Base-by-base conservation (phyloP, 2,329 filamentous ascomycete species). In the Diaporthe humulicola region DNA sequence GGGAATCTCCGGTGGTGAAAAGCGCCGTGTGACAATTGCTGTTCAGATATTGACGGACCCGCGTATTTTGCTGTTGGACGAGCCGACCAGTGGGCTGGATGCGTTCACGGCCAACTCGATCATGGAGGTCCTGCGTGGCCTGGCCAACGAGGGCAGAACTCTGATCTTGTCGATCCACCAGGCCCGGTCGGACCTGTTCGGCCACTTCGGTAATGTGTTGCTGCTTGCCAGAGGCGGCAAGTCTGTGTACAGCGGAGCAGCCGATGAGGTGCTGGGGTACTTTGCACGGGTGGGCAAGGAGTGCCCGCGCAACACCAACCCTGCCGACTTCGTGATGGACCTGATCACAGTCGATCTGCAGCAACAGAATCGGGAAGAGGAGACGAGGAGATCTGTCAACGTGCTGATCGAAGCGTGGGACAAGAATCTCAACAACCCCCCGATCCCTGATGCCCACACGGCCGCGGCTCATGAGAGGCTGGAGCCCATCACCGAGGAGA, bases 141-240 rank as follows among this genome's bases (percentile, higher is more conserved):
- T 96, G 3, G 93, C 93, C 0, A 89, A 90, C 30, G 93, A 95
- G 83, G 93, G 93, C 1, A 89, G 93, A 8, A 95, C 93, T 0
- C 82, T 95, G 1, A 90, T 95, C 57, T 86, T 95, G n/a, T 95
- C 93, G 0, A 94, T 95, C 48, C 94, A 95, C 74, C 94, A 95
- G 81, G 92, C 93, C 1, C 90, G 93, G 3, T 94, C 93, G 0
- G 92, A 95, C 76, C 83, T 95, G 0, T 95, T 95, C 79, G 85
- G 86, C 28, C 89, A 92, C 75, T 95, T 95, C 79, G 93, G 93
- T 1, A 94, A 92, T 73, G 87, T 95, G 0, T 83, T 95, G 1
- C 88, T 95, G 1, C 87, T 95, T 1, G 92, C 94, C 0, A 87
- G 93, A 22, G 93, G 93, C 0, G 94, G 94, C 0, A 87, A 88